phyloP scores from a whole-genome alignment of 192 early-diverging fungal genomes.

The Coemansia reversa region DNA sequence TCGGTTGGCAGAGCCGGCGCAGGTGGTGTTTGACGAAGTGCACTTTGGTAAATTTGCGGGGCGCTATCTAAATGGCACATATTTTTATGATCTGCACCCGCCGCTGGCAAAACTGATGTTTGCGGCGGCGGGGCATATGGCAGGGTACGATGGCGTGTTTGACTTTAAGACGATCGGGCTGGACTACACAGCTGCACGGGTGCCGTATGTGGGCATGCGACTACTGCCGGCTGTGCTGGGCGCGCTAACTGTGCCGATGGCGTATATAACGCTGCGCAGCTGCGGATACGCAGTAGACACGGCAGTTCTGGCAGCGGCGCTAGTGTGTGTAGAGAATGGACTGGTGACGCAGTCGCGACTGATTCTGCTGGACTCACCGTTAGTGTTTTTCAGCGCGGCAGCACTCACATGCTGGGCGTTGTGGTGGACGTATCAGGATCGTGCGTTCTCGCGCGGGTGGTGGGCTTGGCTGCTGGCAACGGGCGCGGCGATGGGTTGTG shows the following conservation, averaged over 20 bases:
- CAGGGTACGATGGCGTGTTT: slow-evolving; percentile 93
- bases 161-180: slow-evolving; percentile 92
- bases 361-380: slow-evolving; percentile 90
- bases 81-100: slow-evolving; percentile 96
- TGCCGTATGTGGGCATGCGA: slow-evolving; percentile 92
- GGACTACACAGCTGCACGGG: slow-evolving; percentile 84
- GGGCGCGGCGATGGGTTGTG: slow-evolving; percentile 73
- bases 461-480: slow-evolving; percentile 90
- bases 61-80: slow-evolving; percentile 81
- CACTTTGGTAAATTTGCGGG: slow-evolving; percentile 98
- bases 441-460: slow-evolving; percentile 78
- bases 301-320: slow-evolving; percentile 69
- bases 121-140: slow-evolving; percentile 71
- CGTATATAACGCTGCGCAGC: slow-evolving; percentile 76
- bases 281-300: slow-evolving; percentile 74
- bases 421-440: slow-evolving; percentile 73
- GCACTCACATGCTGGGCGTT: slow-evolving; percentile 84
- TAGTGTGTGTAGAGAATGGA: slow-evolving; percentile 91
- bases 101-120: slow-evolving; percentile 93
- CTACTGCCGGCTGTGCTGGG: slow-evolving; percentile 78
- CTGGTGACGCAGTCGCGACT: slow-evolving; percentile 88
- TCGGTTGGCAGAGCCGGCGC: slow-evolving; percentile 26
- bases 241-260: slow-evolving; percentile 76
- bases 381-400: slow-evolving; percentile 83
- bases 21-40: slow-evolving; percentile 91